Evolutionary conservation across 768 basidiomycete species (phyloP).

Genomic region (Tulasnella sp.): DNA sequence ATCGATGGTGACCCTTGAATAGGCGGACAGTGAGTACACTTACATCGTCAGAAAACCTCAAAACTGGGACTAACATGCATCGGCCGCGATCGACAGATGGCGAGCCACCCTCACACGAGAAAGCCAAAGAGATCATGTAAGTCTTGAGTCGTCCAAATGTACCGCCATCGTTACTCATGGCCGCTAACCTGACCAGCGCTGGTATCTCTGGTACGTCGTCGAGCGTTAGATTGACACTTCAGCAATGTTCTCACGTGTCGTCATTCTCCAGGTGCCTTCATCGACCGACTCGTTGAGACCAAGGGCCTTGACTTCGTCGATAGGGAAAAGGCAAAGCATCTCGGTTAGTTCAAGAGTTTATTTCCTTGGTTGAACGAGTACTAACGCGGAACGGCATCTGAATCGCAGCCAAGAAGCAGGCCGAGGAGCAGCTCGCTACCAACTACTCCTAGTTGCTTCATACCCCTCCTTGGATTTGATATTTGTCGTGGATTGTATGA

Average conservation of each 20-base stretch:
- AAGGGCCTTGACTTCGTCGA: slow-evolving; percentile 31
- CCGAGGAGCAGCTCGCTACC: too few species aligned
- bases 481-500: too few species aligned
- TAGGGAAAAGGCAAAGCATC: slow-evolving; percentile 35
- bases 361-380: background rate
- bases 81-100: slow-evolving; percentile 17
- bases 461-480: too few species aligned
- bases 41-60: background rate
- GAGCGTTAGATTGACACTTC: background rate
- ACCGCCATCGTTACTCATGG: background rate
- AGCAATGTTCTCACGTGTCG: background rate
- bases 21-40: background rate
- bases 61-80: background rate
- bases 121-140: slow-evolving; percentile 33
- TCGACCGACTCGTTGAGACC: slow-evolving; percentile 27
- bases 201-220: slow-evolving; percentile 15
- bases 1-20: background rate
- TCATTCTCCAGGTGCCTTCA: background rate
- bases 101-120: slow-evolving; percentile 21
- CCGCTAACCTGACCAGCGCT: slow-evolving; percentile 12
- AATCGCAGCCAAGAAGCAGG: too few species aligned
- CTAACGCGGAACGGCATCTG: background rate
- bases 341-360: slow-evolving; percentile 6
- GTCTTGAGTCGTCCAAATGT: background rate
- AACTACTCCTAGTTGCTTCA: too few species aligned